phyloP scores from a whole-genome alignment of 495 filamentous ascomycete species.

The Penicillium simplicissimum region DNA sequence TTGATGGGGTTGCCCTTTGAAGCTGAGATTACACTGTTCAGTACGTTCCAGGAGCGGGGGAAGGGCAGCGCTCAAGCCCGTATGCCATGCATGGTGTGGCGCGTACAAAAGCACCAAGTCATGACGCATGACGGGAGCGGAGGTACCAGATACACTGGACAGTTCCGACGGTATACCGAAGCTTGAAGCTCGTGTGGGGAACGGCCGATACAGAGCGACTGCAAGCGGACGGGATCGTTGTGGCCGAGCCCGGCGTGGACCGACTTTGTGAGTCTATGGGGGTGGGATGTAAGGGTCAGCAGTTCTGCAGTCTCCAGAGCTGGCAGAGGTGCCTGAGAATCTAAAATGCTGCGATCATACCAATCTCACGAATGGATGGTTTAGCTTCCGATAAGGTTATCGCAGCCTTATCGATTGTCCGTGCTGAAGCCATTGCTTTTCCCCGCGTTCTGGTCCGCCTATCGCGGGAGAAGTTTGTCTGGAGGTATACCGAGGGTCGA shows the following conservation, averaged over 20 bases:
- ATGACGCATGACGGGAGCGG: conserved; percentile 13
- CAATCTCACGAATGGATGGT: neutral
- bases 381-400: neutral
- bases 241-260: too few relatives aligned
- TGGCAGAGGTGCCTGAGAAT: too few relatives aligned
- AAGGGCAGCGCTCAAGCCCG: neutral
- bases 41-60: neutral
- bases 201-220: too few relatives aligned
- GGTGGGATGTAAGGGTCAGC: too few relatives aligned
- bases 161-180: too few relatives aligned
- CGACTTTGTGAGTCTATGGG: too few relatives aligned
- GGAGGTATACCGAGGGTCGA: neutral
- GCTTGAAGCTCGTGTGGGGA: too few relatives aligned
- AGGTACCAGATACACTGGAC: neutral
- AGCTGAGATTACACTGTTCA: too few relatives aligned
- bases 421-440: neutral
- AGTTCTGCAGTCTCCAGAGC: too few relatives aligned
- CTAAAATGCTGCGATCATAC: too few relatives aligned
- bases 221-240: too few relatives aligned
- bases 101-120: conserved; percentile 7
- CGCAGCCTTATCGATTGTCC: neutral
- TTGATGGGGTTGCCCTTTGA: neutral
- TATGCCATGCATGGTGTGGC: neutral
- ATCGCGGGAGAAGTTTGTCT: neutral
- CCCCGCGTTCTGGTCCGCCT: neutral